phyloP scores from a whole-genome alignment of 2,329 filamentous ascomycete species.

The Sclerotinia subarctica region DNA sequence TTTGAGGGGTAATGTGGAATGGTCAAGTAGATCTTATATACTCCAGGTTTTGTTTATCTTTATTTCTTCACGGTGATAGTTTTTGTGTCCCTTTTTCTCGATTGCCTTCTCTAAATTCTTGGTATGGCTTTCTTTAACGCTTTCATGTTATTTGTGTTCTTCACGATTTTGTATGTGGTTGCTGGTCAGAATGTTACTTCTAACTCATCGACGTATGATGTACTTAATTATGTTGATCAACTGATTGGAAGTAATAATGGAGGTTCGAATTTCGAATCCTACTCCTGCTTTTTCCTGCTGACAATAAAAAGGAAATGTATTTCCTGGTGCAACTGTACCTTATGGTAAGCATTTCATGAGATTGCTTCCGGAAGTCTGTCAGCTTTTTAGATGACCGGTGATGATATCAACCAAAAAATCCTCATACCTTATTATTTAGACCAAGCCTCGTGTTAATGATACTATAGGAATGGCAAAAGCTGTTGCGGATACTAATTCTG shows the following conservation, averaged over 20 bases:
- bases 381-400: neutral
- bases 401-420: neutral
- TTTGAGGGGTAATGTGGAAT: neutral
- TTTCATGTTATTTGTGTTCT: constrained; percentile 6
- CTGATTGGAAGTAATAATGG: constrained; percentile 55
- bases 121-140: constrained; percentile 21
- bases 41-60: neutral
- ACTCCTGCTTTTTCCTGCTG: neutral
- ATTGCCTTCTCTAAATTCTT: neutral
- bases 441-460: constrained; percentile 13
- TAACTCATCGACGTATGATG: constrained; percentile 36
- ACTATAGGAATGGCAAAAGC: constrained; percentile 48
- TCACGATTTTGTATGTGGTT: constrained; percentile 7
- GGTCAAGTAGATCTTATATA: constrained; percentile 8
- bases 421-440: neutral
- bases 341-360: constrained; percentile 41
- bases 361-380: neutral
- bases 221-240: constrained; percentile 47
- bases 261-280: constrained; percentile 38
- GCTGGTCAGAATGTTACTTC: constrained; percentile 24
- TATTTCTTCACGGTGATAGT: neutral
- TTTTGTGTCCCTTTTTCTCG: neutral
- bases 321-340: constrained; percentile 53
- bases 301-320: constrained; percentile 44
- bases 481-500: constrained; percentile 51